Conservation (phyloP, 2,329 filamentous ascomycete species). For the Byssochlamys sp. region DNA sequence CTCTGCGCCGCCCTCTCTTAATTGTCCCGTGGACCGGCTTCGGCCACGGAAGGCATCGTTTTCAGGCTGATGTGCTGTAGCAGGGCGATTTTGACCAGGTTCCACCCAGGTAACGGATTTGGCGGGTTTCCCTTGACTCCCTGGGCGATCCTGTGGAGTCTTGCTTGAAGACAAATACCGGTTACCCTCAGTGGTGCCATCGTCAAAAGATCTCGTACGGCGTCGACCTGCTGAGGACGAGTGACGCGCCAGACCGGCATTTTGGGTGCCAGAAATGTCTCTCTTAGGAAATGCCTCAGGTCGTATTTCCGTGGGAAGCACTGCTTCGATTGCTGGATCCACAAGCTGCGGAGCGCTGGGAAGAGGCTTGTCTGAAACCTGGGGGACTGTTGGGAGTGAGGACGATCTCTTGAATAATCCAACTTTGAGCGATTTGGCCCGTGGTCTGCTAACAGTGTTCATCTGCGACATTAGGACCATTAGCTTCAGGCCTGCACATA, state of each 20-base stretch:
- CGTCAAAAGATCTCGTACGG: constrained; percentile 14
- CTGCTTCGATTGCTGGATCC: constrained; percentile 4
- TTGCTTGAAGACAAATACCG: background rate
- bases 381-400: constrained; percentile 1
- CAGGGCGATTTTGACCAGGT: constrained; percentile 12
- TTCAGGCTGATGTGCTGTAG: constrained; percentile 12
- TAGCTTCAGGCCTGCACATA: background rate
- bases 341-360: constrained; percentile 17
- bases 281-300: constrained; percentile 8
- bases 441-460: constrained; percentile 3
- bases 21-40: constrained; percentile 18
- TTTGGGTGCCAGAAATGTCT: constrained; percentile 9
- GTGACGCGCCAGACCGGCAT: background rate
- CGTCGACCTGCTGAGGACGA: background rate
- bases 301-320: constrained; percentile 6
- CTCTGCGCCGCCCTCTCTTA: constrained; percentile 13
- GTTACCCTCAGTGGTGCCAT: constrained; percentile 2
- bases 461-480: background rate
- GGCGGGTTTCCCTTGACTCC: constrained; percentile 15
- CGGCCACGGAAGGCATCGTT: constrained; percentile 12
- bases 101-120: background rate
- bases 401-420: constrained; percentile 15
- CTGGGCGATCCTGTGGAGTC: background rate
- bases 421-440: constrained; percentile 15
- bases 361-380: constrained; percentile 20